Base-by-base conservation (phyloP, 805 yeast genomes). In the Tetrapisispora namnaoensis region DNA sequence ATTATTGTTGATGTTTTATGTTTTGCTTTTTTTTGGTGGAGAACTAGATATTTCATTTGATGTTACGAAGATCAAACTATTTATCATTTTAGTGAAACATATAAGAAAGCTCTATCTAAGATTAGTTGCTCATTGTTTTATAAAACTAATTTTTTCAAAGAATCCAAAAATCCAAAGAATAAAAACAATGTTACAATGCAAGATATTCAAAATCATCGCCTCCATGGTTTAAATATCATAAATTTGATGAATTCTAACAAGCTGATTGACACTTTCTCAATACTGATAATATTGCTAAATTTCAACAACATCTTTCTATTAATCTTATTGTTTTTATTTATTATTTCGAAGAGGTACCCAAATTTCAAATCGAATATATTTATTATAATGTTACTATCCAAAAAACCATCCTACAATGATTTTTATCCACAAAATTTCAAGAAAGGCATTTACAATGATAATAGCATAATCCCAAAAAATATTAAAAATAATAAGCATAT, bases 221-320 rank as follows among this genome's bases (percentile, higher is more conserved):
- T 42, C 16, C 37, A 30, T 27, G 37, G 44, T 18, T 20, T 42
- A 14, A 42, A 42, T 18, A 28, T 42, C 9, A 30, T 42, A 2
- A 28, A 30, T 9, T 32, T 42, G 37, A 32, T 42, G 18, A 53
- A 49, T 45, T 57, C 53, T 36, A 66, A 64, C 48, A 55, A 58
- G 27, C 60, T 65, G 40, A 55, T 61, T 47, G 69, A 65, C 47
- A 62, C 68, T 0, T 49, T 65, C 32, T 63, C 67, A 17, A 46
- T 65, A 18, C 59, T 63, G 36, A 51, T 63, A 8, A 61, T 65
- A n/a, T 60, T 65, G 45, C 50, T 62, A 44, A 61, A 63, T 44
- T 60, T 65, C 37, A 62, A 62, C 39, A 66, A 63, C 42, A 53
- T 59, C 47, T 54, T 56, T 9, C 52, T 64, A 7, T 34, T 62